Percentiles rank a stretch among this genome's conserved stretches.
Conservation (phyloP, 805 yeast genomes). For the Wickerhamiella slavikovae region DNA sequence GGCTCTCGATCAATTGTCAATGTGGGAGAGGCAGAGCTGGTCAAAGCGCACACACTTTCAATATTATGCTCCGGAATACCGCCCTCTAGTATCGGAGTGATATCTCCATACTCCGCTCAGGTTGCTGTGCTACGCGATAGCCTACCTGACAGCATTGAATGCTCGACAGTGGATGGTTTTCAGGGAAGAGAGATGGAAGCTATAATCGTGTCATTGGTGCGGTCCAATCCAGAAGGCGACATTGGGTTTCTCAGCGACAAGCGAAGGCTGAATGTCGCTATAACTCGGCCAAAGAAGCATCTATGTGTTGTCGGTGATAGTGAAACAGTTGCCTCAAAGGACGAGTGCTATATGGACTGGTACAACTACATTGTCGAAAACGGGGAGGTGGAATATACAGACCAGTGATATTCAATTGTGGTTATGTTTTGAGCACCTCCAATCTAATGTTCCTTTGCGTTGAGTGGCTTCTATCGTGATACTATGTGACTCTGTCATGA, state of each 20-base stretch:
- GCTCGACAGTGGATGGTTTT: conserved; percentile 86
- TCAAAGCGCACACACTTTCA: conserved; percentile 30
- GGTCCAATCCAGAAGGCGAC: conserved; percentile 50
- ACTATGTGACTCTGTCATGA: no score
- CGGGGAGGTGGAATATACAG: no score
- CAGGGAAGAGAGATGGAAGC: conserved; percentile 92
- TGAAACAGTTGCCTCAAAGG: no score
- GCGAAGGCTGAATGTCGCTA: conserved; percentile 77
- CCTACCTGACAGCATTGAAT: conserved; percentile 31
- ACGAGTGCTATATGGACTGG: no score
- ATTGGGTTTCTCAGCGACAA: conserved; percentile 70
- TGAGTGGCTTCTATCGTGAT: no score
- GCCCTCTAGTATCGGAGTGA: conserved; percentile 50
- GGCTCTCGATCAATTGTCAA: conserved; percentile 33
- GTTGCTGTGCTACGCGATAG: conserved; percentile 34
- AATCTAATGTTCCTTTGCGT: no score
- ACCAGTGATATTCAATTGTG: no score
- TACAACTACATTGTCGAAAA: no score
- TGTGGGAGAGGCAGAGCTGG: conserved; percentile 53
- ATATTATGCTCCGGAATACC: conserved; percentile 33
- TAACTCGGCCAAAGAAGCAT: conserved; percentile 75
- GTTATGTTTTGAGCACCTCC: no score
- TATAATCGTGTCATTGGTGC: conserved; percentile 57
- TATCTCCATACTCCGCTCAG: conserved; percentile 83
- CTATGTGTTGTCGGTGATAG: conserved; percentile 77